Percentiles rank a stretch among this genome's conserved stretches.
Conservation (phyloP, 2,329 filamentous ascomycete genomes). For the Cordyceps militaris region DNA sequence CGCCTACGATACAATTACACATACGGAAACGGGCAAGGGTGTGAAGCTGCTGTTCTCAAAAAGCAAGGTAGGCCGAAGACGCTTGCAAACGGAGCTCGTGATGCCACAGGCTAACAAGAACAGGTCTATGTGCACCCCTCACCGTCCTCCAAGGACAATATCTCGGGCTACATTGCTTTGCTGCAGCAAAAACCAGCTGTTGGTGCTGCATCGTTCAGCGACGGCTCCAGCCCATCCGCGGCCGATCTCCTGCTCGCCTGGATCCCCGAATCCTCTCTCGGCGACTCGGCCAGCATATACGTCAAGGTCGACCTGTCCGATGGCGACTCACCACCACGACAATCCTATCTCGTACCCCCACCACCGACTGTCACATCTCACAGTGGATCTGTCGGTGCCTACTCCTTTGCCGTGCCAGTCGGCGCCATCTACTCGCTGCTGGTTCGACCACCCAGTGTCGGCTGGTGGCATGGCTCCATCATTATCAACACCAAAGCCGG, state of each 20-base stretch:
- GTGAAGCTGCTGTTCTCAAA: slow-evolving; percentile 95
- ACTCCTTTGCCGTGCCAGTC: slow-evolving; percentile 86
- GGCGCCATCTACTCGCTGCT: slow-evolving; percentile 86
- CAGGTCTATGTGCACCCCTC: slow-evolving; percentile 95
- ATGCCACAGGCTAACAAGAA: slow-evolving; percentile 13
- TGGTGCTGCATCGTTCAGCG: slow-evolving; percentile 27
- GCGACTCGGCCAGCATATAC: slow-evolving; percentile 80
- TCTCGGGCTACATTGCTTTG: slow-evolving; percentile 85
- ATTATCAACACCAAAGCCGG: slow-evolving; percentile 88
- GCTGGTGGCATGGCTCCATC: slow-evolving; percentile 97
- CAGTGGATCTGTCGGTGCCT: slow-evolving; percentile 63
- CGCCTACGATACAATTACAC: slow-evolving; percentile 89
- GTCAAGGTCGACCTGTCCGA: slow-evolving; percentile 91
- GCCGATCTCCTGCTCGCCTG: slow-evolving; percentile 83
- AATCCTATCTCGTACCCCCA: slow-evolving; percentile 85
- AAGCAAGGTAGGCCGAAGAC: slow-evolving; percentile 77
- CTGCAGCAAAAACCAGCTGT: slow-evolving; percentile 71
- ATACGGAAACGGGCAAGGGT: slow-evolving; percentile 66
- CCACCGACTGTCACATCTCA: slow-evolving; percentile 80
- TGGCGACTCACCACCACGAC: slow-evolving; percentile 69
- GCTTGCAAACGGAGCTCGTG: neutral
- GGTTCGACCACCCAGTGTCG: slow-evolving; percentile 83
- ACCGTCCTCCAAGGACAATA: slow-evolving; percentile 90
- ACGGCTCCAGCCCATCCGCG: slow-evolving; percentile 42
- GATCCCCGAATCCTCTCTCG: slow-evolving; percentile 83